Base-by-base conservation (phyloP, 768 basidiomycete genomes). In the Kwoniella dejecticola region DNA sequence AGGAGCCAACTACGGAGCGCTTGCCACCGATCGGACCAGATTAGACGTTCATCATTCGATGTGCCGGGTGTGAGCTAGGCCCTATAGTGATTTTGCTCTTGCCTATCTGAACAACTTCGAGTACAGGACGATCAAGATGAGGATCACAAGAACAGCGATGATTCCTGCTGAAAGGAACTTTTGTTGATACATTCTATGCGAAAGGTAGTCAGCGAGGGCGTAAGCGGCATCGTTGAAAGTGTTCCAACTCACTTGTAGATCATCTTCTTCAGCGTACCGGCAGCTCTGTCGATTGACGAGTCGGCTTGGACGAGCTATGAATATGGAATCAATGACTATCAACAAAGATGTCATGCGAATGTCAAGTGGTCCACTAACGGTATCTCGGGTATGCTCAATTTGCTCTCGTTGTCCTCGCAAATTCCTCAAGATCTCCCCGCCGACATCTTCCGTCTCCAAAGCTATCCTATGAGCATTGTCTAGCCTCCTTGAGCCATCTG, bases 131-230 rank as follows among this genome's bases (percentile, higher is more conserved):
- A 77, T 70, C 49, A 72, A 74, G 70, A 97, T 94, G 49, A 98
- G 85, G 2, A 93, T 75, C 52, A 95, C 81, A 33, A 98, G 87
- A 27, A 98, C 85, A 58, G 82, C 80, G 59, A 99, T 88, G 70
- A 98, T 98, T 40, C 85, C 88, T 38, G 80, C 89, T 4, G 93
- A 97, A 48, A 96, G 84, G 48, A 90, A 84, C 53, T 90, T 88
- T 72, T 99, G 95, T 79, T 96, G 92, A 77, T 97, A 93, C 91
- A 98, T 96, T 81, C 96, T 99, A 76, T 3, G n/a, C 19, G 36
- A 21, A 40, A 60, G 50, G 52, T 21, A 53, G 41, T 52, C 52
- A 62, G 53, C 4, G 36, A 24, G 3, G 42, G 52, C 21, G 60
- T 62, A 38, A 62, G 60, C 67, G 23, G 13, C 42, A 38, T 6